Base-by-base conservation (phyloP, 1,284 basidiomycete species). In the Sporisorium scitamineum region DNA sequence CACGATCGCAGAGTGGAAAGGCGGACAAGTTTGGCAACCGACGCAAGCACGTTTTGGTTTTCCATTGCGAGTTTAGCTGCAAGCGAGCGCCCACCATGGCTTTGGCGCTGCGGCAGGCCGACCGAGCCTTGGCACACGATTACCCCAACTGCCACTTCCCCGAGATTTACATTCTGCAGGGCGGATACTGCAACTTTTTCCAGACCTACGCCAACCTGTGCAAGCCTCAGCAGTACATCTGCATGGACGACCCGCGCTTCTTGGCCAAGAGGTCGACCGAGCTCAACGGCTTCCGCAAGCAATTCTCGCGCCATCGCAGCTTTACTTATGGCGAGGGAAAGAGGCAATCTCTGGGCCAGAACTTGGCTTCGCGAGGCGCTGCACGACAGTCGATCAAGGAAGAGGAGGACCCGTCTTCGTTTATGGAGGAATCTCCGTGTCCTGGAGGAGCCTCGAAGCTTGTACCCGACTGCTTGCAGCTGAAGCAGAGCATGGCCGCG, bases 21-120 rank as follows among this genome's bases (percentile, higher is more conserved):
- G 66, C 85, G 0, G 84, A 85, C 22, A 82, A 83, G 18, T 79
- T 87, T 2, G 84, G 87, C 87, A 61, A 91, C 88, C 69, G 57
- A 18, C 77, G 72, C 85, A 97, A 93, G 89, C 94, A 89, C 5
- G 88, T 99, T 20, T 87, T 99, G 53, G 90, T 99, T 64, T 98
- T 99, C 88, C 96, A 99, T 86, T 99, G 96, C 89, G 96, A 99
- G 87, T 98, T 97, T 85, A 95, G 93, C 82, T 91, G 90, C 42
- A 97, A 97, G 87, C 90, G 96, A 54, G 97, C 95, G 2, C 96
- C 96, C 1, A 95, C 95, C 11, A 94, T 97, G 94, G 95, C 97
- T 18, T 94, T 96, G 85, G 92, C 95, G 81, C 88, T 98, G 27
- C 92, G 97, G 64, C 92, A 93, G 42, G 92, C 91, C 81, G 96